A percentile compares a stretch with the other conserved stretches of the same genome.
Conservation (phyloP, 2,329 filamentous ascomycete species). For the Eutypella sp. region DNA sequence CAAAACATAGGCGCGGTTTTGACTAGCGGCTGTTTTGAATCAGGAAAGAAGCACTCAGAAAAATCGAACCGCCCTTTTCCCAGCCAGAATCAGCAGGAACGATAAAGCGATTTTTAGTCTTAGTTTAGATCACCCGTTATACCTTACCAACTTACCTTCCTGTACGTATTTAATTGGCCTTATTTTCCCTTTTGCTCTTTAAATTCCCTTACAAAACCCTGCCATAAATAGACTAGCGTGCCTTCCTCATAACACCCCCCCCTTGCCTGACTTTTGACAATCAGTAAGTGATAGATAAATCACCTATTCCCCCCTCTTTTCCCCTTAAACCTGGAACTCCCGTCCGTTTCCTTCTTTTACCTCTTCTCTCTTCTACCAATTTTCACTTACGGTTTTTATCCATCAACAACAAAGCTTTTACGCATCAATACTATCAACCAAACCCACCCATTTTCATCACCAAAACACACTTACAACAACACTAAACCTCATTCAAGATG, state of each 20-base stretch:
- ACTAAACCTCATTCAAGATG: constrained; percentile 48
- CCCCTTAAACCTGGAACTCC: constrained; percentile 8
- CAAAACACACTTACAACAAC: constrained; percentile 18
- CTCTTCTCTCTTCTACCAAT: constrained; percentile 18
- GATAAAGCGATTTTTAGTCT: no score
- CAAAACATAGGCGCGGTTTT: neutral
- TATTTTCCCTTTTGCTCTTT: no score
- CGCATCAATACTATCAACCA: constrained; percentile 11
- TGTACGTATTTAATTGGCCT: no score
- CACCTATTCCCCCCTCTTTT: constrained; percentile 14
- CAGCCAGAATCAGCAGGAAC: constrained; percentile 1
- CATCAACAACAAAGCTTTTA: constrained; percentile 26
- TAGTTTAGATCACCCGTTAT: neutral
- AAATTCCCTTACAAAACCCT: no score
- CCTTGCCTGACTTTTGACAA: no score
- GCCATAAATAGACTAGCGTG: constrained; percentile 11
- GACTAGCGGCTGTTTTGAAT: neutral
- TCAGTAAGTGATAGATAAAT: constrained; percentile 25
- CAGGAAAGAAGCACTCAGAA: neutral
- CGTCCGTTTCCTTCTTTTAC: constrained; percentile 13
- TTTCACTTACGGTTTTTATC: no score
- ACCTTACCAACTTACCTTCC: no score
- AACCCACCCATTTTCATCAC: constrained; percentile 26
- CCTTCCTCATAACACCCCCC: constrained; percentile 13
- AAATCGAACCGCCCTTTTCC: neutral